Conservation (phyloP, 495 filamentous ascomycete species). For the Xylaria longipes region DNA sequence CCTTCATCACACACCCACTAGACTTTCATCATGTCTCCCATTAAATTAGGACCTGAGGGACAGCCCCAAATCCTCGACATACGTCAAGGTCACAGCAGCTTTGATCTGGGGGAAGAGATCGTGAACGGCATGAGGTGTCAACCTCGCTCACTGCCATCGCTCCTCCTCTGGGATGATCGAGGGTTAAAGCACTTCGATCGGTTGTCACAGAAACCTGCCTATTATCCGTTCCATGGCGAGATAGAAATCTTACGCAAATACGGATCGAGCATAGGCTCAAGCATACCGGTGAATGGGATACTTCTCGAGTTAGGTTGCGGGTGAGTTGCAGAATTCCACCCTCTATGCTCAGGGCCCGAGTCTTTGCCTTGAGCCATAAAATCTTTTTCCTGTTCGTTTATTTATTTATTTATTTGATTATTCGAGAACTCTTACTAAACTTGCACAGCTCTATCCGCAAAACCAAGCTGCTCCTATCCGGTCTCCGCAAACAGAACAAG, state of each 20-base stretch:
- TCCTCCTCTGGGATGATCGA: slow-evolving; percentile 16
- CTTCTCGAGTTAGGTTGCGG: slow-evolving; percentile 17
- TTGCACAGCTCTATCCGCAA: slow-evolving; percentile 6
- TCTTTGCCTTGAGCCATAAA: too few species aligned
- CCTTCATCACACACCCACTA: background rate
- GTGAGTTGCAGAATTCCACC: background rate
- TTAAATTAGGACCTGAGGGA: background rate
- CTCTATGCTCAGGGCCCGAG: too few species aligned
- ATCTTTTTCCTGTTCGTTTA: accelerated
- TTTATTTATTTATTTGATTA: too few species aligned
- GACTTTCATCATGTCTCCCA: background rate
- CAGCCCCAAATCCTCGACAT: slow-evolving; percentile 10
- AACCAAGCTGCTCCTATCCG: slow-evolving; percentile 10
- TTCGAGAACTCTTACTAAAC: background rate
- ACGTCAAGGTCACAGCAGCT: background rate
- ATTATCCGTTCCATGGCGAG: slow-evolving; percentile 14
- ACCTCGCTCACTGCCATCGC: background rate
- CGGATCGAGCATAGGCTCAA: background rate
- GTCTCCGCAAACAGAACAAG: background rate
- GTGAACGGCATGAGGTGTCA: background rate
- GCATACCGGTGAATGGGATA: background rate
- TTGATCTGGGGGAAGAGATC: slow-evolving; percentile 6
- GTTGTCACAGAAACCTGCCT: background rate
- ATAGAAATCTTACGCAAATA: background rate
- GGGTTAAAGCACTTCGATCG: background rate